These are phyloP conservation scores for Leccinum fuscescens DNA, from an alignment of 1,284 basidiomycete species.

Conservation along the genomic window DNA sequence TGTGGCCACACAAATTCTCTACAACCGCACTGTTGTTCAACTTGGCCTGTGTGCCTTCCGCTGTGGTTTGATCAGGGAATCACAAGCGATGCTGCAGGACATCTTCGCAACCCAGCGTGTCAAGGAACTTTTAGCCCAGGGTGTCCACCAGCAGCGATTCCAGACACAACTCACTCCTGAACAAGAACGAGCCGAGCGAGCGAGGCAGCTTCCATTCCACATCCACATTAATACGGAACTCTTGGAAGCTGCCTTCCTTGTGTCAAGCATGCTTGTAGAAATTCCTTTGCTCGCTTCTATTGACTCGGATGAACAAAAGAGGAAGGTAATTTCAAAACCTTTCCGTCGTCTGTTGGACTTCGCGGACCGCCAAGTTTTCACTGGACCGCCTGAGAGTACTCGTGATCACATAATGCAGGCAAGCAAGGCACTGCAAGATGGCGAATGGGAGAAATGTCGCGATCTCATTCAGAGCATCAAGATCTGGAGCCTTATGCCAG, in stretches of 20 bases:
- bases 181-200: constrained; percentile 95
- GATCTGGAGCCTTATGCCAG: constrained; percentile 96
- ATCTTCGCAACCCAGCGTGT: constrained; percentile 96
- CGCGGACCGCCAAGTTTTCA: constrained; percentile 96
- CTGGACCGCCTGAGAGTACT: constrained; percentile 97
- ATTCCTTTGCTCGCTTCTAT: constrained; percentile 94
- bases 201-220: constrained; percentile 97
- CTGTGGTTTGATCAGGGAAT: constrained; percentile 90
- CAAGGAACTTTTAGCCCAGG: constrained; percentile 96
- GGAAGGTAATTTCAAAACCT: constrained; percentile 90
- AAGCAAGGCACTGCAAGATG: constrained; percentile 92
- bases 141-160: constrained; percentile 91
- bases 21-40: constrained; percentile 97
- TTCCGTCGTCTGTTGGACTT: constrained; percentile 96
- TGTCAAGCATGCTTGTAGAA: constrained; percentile 98
- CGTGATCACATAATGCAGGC: constrained; percentile 99
- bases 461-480: constrained; percentile 95
- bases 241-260: constrained; percentile 95
- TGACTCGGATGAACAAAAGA: constrained; percentile 89
- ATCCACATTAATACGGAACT: constrained; percentile 99
- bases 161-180: constrained; percentile 80
- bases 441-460: constrained; percentile 95
- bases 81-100: constrained; percentile 90
- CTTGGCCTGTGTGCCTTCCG: constrained; percentile 97
- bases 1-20: constrained; percentile 96